phyloP scores from a whole-genome alignment of 225 moss, liverwort and hornwort genomes.

The Climacium dendroides region DNA sequence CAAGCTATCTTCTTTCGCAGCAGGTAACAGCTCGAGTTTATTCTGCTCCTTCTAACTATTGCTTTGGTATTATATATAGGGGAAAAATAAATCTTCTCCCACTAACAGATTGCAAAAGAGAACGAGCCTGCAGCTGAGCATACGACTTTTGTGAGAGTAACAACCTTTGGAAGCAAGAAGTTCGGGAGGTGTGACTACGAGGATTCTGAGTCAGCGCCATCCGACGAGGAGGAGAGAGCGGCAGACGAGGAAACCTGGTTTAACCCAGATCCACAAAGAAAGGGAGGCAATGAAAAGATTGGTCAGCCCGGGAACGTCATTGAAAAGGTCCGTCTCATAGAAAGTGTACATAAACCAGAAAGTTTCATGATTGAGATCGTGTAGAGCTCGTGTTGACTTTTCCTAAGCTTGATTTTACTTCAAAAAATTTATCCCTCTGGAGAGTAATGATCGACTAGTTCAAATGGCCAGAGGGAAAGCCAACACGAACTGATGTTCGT shows the following conservation, averaged over 20 bases:
- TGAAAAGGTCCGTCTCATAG: conserved; percentile 38
- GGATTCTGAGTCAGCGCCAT: conserved; percentile 70
- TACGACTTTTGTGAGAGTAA: conserved; percentile 76
- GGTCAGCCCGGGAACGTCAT: conserved; percentile 46
- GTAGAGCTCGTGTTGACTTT: neutral
- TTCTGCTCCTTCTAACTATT: neutral
- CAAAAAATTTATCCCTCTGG: no score
- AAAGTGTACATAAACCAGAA: neutral
- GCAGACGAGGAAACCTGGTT: conserved; percentile 32
- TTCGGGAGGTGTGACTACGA: conserved; percentile 82
- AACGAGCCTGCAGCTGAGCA: conserved; percentile 77
- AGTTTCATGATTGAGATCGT: neutral
- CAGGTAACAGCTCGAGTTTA: conserved; percentile 17
- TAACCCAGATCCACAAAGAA: conserved; percentile 10
- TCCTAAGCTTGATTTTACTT: neutral
- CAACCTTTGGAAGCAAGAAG: conserved; percentile 71
- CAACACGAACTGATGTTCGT: neutral
- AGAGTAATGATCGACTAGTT: neutral
- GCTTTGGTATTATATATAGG: neutral
- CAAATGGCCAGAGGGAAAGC: neutral
- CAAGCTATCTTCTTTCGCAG: conserved; percentile 72
- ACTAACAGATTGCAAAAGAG: conserved; percentile 55
- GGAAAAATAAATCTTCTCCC: neutral
- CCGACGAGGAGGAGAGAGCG: conserved; percentile 42
- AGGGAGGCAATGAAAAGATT: conserved; percentile 28